Conservation (phyloP, 228 moss, liverwort and hornwort genomes). For the Sphagnum fallax region DNA sequence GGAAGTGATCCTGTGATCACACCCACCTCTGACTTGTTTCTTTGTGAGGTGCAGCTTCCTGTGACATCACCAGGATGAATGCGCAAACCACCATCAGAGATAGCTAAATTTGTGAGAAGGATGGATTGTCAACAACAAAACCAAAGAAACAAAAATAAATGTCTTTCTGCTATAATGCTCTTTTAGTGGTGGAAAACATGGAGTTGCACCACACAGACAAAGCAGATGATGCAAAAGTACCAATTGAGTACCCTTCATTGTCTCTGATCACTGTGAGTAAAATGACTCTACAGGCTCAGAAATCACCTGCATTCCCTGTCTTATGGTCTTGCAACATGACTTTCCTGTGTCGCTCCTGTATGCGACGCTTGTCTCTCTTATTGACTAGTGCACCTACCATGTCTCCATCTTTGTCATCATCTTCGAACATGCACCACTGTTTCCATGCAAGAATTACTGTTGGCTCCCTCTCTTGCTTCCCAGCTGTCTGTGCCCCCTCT, state of each 20-base stretch:
- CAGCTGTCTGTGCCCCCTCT: conserved; percentile 19
- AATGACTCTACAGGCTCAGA: too few relatives aligned
- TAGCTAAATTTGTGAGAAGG: too few relatives aligned
- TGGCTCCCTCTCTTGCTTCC: conserved; percentile 49
- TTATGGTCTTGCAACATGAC: conserved; percentile 27
- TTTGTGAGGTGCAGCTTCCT: conserved; percentile 50
- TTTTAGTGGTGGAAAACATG: too few relatives aligned
- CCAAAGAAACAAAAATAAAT: too few relatives aligned
- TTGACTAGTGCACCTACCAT: conserved; percentile 53
- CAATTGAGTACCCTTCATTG: too few relatives aligned
- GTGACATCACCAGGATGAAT: neutral
- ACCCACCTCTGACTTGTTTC: conserved; percentile 41
- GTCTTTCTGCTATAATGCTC: too few relatives aligned
- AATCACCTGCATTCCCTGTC: conserved; percentile 22
- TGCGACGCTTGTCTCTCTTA: conserved; percentile 60
- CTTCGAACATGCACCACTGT: conserved; percentile 75
- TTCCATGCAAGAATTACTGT: conserved; percentile 79
- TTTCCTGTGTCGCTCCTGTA: conserved; percentile 40
- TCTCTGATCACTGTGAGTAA: too few relatives aligned
- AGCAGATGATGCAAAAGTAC: too few relatives aligned
- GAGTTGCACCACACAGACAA: too few relatives aligned
- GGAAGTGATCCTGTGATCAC: conserved; percentile 24
- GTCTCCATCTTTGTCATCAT: conserved; percentile 50
- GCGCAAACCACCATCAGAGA: too few relatives aligned
- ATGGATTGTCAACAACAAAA: too few relatives aligned